Conservation (phyloP, 306 rosid genomes). For the Vigna trinervia region DNA sequence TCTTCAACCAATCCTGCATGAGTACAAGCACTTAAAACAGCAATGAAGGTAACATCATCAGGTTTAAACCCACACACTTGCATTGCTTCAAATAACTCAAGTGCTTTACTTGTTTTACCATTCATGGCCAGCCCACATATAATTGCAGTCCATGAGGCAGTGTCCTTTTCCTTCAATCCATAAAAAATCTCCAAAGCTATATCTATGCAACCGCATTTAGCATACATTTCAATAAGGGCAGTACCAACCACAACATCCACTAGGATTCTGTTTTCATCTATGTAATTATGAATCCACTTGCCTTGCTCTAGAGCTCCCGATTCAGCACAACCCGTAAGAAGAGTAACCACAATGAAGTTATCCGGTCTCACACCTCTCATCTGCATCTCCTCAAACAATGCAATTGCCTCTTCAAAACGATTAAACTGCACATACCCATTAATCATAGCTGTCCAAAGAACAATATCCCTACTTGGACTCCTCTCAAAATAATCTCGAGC, state of each 20-base stretch:
- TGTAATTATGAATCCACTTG: slow-evolving; percentile 65
- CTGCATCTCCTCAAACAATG: slow-evolving; percentile 69
- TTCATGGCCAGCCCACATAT: slow-evolving; percentile 77
- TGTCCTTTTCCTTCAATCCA: slow-evolving; percentile 62
- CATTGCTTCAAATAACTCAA: slow-evolving; percentile 70
- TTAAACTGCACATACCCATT: slow-evolving; percentile 78
- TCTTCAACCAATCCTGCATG: slow-evolving; percentile 77
- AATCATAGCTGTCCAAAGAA: slow-evolving; percentile 87
- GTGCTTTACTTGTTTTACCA: slow-evolving; percentile 67
- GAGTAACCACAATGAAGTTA: slow-evolving; percentile 64
- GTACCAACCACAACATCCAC: slow-evolving; percentile 75
- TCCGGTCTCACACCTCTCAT: slow-evolving; percentile 58
- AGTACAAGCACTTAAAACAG: slow-evolving; percentile 69
- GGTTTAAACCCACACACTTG: slow-evolving; percentile 57
- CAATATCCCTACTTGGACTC: slow-evolving; percentile 66
- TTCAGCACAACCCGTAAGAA: slow-evolving; percentile 79
- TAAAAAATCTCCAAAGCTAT: slow-evolving; percentile 67
- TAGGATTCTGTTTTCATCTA: slow-evolving; percentile 51
- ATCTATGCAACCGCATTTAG: slow-evolving; percentile 72
- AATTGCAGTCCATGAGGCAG: slow-evolving; percentile 73
- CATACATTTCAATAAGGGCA: slow-evolving; percentile 79
- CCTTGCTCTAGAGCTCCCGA: slow-evolving; percentile 76
- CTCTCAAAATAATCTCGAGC: slow-evolving; percentile 72
- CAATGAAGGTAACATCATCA: slow-evolving; percentile 71
- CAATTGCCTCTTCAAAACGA: slow-evolving; percentile 63